Conservation (phyloP, 1,284 basidiomycete species). For the Thecaphora frezii region DNA sequence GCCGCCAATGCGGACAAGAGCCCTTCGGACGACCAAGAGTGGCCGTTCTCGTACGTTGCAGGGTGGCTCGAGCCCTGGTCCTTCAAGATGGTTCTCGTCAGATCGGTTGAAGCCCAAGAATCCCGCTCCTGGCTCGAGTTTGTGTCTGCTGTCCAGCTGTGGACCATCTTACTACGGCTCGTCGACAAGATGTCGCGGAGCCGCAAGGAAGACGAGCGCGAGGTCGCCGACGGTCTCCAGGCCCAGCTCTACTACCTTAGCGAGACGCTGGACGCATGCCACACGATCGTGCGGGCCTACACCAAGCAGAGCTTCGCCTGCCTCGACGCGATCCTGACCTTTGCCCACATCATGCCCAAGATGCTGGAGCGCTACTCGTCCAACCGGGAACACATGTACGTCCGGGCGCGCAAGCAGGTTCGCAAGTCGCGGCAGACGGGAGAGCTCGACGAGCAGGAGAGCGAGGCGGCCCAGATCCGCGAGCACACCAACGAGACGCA, state of each 20-base stretch:
- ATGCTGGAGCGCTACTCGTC: conserved; percentile 53
- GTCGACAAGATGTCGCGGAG: conserved; percentile 50
- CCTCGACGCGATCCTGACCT: conserved; percentile 48
- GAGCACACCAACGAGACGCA: conserved; percentile 30
- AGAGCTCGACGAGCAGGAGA: conserved; percentile 32
- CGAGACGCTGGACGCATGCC: conserved; percentile 47
- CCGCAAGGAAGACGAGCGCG: conserved; percentile 32
- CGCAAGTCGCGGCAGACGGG: conserved; percentile 30
- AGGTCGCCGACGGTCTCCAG: conserved; percentile 50
- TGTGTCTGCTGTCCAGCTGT: conserved; percentile 48
- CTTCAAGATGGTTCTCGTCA: conserved; percentile 49
- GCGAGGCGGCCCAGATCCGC: conserved; percentile 29
- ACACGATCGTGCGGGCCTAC: conserved; percentile 46
- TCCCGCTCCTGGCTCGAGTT: conserved; percentile 53
- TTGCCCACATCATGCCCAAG: conserved; percentile 51
- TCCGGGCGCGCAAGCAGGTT: conserved; percentile 43
- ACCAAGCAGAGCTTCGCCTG: conserved; percentile 52
- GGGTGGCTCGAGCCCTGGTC: conserved; percentile 56
- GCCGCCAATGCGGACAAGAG: background rate
- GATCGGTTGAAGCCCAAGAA: conserved; percentile 43
- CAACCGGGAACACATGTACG: conserved; percentile 52
- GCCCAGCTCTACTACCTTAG: conserved; percentile 54
- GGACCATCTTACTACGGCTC: conserved; percentile 51
- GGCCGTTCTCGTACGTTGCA: conserved; percentile 43
- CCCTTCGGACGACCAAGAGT: conserved; percentile 9